Evolutionary conservation across 2,329 filamentous ascomycete genomes (phyloP), one percentile per base, ranked within the genome.

Genomic region (Paecilomyces dactylethromorphus): DNA sequence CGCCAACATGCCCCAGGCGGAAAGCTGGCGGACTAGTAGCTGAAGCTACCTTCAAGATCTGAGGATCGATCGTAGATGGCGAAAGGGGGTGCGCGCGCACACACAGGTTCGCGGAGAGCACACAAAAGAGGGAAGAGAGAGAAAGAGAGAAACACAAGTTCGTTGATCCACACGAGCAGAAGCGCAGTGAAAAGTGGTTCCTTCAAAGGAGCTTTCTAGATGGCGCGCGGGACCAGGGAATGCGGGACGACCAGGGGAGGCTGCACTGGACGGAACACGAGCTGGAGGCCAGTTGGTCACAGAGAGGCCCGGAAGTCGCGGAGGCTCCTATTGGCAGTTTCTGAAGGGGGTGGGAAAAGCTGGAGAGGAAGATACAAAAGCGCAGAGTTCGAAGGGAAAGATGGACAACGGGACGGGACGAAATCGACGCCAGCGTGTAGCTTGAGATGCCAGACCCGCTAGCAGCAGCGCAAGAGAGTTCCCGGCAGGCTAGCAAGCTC

Each of bases 1-100:
- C 60, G 63, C 63, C 63, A 59, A 63, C 67, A 69, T 71, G 68
- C 69, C 69, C 69, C 65, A 61, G 59, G 58, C 56, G 55, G 56
- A 18, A 21, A 49, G 56, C n/a, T 26, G 50, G 12, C 8, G 13
- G 21, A 29, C 50, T 21, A 21, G 22, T 21, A 21, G 22, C 50
- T 24, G 22, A 21, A 52, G 22, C 22, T 29, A 21, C n/a, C 21
- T 52, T 52, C 50, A 24, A 29, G 50, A 52, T 45, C 39, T 45
- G 39, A 45, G 18, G n/a, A 45, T n/a, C 50, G 50, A 52, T 24
- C 50, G 22, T 52, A 52, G 21, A 29, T 18, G 22, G 26, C 22
- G 22, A 29, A 21, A 45, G 21, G n/a, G 15, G 39, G 1, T n/a
- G n/a, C n/a, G n/a, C n/a, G 39, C 13, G 18, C 39, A 8, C 32